Conservation (phyloP, 148 eudicot genomes). For the Selenicereus undatus region DNA sequence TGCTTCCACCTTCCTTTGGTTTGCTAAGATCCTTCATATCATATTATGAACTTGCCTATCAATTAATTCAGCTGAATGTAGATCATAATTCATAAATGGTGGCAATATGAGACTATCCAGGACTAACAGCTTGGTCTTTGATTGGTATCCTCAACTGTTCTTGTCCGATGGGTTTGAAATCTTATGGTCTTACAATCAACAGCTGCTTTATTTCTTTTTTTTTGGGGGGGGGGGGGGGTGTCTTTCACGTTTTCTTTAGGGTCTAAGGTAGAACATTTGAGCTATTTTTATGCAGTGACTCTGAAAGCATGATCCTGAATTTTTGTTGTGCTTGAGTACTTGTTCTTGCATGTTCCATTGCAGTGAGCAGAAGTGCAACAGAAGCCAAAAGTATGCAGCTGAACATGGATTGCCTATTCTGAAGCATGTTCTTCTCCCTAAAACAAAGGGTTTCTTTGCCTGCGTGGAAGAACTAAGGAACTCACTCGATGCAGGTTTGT, state of each 20-base stretch:
- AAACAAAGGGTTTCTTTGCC: slow-evolving; percentile 69
- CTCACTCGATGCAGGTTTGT: slow-evolving; percentile 77
- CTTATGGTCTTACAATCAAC: not conserved
- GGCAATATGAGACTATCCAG: not conserved
- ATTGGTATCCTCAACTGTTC: not conserved
- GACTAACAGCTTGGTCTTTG: not conserved
- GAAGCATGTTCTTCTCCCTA: slow-evolving; percentile 84
- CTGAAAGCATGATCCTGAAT: not conserved
- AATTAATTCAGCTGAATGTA: not conserved
- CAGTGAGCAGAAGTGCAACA: slow-evolving; percentile 75
- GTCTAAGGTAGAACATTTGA: not conserved
- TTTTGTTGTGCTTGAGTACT: too few species aligned
- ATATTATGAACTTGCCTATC: not conserved
- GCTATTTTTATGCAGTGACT: not conserved
- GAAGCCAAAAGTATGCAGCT: slow-evolving; percentile 74
- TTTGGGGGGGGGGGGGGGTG: not conserved
- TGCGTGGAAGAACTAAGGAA: slow-evolving; percentile 63
- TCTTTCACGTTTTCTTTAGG: too few species aligned
- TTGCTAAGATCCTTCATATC: not conserved
- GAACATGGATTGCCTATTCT: slow-evolving; percentile 77
- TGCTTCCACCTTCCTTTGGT: not conserved
- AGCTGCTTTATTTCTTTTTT: too few species aligned
- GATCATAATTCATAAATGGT: not conserved
- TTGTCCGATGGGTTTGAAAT: not conserved
- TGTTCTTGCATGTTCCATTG: slow-evolving; percentile 9